Percentiles rank a stretch among this genome's conserved stretches.
Conservation (phyloP, 345 rosid genomes). For the Hibiscus tridactylites region DNA sequence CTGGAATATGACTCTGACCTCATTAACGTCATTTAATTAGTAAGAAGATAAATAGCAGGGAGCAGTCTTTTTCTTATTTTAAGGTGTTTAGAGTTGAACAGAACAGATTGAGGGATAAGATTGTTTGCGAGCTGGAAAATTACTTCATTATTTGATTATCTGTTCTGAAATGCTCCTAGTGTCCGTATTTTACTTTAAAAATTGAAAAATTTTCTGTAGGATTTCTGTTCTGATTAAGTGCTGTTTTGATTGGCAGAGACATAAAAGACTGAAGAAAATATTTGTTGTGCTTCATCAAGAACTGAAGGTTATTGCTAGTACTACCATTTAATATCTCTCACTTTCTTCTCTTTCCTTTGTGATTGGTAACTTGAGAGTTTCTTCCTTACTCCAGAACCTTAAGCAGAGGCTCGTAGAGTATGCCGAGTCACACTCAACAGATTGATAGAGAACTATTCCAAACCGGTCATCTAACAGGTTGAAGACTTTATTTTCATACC, state of each 20-base stretch:
- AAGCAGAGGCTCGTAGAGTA: slow-evolving; percentile 72
- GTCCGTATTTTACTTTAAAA: not conserved
- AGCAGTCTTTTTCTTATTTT: not conserved
- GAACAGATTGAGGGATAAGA: not conserved
- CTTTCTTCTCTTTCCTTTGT: not conserved
- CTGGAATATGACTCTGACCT: not conserved
- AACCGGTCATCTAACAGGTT: not conserved
- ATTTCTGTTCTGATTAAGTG: not conserved
- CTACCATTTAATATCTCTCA: not conserved
- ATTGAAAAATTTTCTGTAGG: not conserved
- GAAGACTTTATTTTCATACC: not conserved
- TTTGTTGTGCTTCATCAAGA: slow-evolving; percentile 76
- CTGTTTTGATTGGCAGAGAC: slow-evolving; percentile 48
- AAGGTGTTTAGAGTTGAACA: not conserved
- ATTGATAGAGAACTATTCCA: slow-evolving; percentile 17
- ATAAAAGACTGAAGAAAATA: slow-evolving; percentile 71
- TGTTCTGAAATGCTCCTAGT: not conserved
- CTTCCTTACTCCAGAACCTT: slow-evolving; percentile 47
- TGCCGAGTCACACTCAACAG: slow-evolving; percentile 33
- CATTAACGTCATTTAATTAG: not conserved
- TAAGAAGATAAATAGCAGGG: not conserved
- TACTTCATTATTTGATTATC: not conserved
- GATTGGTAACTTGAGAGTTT: slow-evolving; percentile 4
- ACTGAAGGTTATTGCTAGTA: slow-evolving; percentile 39
- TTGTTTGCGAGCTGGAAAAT: not conserved